Evolutionary conservation across 176 grass and related monocot genomes (phyloP), one percentile per base, ranked within the genome.

Genomic region (Poa annua): DNA sequence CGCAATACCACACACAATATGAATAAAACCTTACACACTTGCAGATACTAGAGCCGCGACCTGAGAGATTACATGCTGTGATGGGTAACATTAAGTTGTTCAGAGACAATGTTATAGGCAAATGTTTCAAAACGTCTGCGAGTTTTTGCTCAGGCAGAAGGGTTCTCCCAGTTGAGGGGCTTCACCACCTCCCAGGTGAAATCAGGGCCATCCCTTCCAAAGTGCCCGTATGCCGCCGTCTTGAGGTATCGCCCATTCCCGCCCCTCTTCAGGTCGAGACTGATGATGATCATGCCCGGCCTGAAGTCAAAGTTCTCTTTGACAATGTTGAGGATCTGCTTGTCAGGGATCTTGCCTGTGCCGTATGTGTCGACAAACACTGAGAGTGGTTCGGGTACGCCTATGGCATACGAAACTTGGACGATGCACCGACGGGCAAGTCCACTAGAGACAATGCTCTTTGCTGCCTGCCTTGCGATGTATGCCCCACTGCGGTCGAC

Each of bases 151-250:
- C 69, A 72, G 21, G 42, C 69, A 49, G 69, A 72, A 72, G 42
- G 69, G 22, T 29, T 72, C 69, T 72, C 69, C 69, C 69, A 72
- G 22, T 72, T 72, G 69, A 72, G 69, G 7, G 69, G 69, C 69
- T 72, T 72, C 69, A 72, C 69, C 21, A 72, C 22, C 69, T 72
- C 69, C 69, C 69, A 72, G 42, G 69, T 72, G 69, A 72, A 72
- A 22, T 72, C 69, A 1, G 69, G 41, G 13, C 22, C 42, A 48
- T 72, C 69, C 69, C 69, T 72, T 24, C 69, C 69, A 8, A 72
- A 72, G 69, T 72, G 69, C 13, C 69, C 69, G 7, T 72, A 72
- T 3, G 69, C 42, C 22, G 69, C 69, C 13, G 69, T 72, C 69
- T 72, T 72, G 42, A 72, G 69, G 22, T 49, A 72, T 3, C 69